These are phyloP conservation scores for Flaveria bidentis DNA, from an alignment of 129 eudicot species.

Conservation along the genomic window DNA sequence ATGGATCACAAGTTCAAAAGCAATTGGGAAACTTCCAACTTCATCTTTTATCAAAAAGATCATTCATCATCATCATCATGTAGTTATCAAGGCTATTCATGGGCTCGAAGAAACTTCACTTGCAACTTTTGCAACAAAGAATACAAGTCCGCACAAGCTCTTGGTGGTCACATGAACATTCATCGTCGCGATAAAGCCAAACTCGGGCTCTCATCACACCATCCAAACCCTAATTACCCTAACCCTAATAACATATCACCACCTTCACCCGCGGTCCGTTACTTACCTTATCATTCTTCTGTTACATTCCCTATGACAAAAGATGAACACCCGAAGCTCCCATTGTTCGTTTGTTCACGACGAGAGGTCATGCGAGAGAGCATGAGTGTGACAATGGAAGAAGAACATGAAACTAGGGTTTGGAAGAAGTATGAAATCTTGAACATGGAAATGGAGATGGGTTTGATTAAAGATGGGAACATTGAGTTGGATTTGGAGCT, in stretches of 20 bases:
- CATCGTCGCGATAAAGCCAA: constrained; percentile 71
- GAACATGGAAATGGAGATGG: constrained; percentile 40
- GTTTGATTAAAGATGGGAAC: constrained; percentile 44
- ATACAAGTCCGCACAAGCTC: constrained; percentile 79
- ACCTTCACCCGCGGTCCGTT: constrained; percentile 32
- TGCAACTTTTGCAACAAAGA: constrained; percentile 75
- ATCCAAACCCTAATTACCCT: constrained; percentile 5
- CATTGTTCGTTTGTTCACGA: neutral
- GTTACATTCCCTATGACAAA: constrained; percentile 14
- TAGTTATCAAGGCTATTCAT: constrained; percentile 46
- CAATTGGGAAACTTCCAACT: constrained; percentile 32
- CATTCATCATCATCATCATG: neutral
- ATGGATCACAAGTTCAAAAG: constrained; percentile 36
- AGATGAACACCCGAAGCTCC: constrained; percentile 17
- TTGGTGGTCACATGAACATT: constrained; percentile 49
- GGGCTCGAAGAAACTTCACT: constrained; percentile 66
- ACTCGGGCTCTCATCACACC: constrained; percentile 41
- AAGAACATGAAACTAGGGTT: constrained; percentile 28
- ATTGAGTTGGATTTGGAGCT: constrained; percentile 82
- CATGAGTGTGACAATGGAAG: neutral
- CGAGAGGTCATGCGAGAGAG: neutral
- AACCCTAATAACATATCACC: constrained; percentile 44
- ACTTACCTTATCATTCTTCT: constrained; percentile 34
- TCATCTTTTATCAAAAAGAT: constrained; percentile 38
- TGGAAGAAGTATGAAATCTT: constrained; percentile 42